phyloP scores from a whole-genome alignment of 495 filamentous ascomycete species.

The Ramalina intermedia region DNA sequence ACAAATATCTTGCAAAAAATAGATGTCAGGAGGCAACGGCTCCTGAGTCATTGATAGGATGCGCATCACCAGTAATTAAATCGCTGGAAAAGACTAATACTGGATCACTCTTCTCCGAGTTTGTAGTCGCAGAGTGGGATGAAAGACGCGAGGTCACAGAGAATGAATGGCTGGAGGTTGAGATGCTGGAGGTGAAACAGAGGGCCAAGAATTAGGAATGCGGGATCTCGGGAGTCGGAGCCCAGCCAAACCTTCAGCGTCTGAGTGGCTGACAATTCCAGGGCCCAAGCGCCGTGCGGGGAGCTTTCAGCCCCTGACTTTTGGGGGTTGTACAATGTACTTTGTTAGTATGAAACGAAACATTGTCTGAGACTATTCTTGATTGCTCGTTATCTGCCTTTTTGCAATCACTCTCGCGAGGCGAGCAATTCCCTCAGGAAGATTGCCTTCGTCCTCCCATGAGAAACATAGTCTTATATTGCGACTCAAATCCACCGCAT shows the following conservation, averaged over 20 bases:
- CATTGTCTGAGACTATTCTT: not conserved
- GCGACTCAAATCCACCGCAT: slow-evolving; percentile 32
- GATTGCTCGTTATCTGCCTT: not conserved
- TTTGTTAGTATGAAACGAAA: not conserved
- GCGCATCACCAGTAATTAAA: not conserved
- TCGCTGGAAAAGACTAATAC: not conserved
- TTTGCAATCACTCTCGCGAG: slow-evolving; percentile 28
- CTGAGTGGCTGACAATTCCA: slow-evolving; percentile 1
- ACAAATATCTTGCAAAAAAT: no score
- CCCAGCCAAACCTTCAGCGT: not conserved
- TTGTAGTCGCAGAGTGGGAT: not conserved
- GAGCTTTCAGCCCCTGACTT: not conserved
- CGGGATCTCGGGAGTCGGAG: not conserved
- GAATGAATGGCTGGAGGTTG: slow-evolving; percentile 8
- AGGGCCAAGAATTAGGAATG: not conserved
- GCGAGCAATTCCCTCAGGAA: slow-evolving; percentile 55
- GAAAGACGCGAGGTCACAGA: not conserved
- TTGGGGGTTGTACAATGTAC: not conserved
- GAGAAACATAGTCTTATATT: slow-evolving; percentile 57
- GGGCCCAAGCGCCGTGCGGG: slow-evolving; percentile 4
- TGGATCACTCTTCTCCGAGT: not conserved
- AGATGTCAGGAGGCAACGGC: no score
- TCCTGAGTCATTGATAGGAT: no score
- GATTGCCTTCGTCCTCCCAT: slow-evolving; percentile 53
- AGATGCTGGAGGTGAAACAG: slow-evolving; percentile 7